A percentile compares a stretch with the other conserved stretches of the same genome.
Evolutionary conservation across 2,329 filamentous ascomycete genomes (phyloP).

Genomic region (Curvularia sp.): DNA sequence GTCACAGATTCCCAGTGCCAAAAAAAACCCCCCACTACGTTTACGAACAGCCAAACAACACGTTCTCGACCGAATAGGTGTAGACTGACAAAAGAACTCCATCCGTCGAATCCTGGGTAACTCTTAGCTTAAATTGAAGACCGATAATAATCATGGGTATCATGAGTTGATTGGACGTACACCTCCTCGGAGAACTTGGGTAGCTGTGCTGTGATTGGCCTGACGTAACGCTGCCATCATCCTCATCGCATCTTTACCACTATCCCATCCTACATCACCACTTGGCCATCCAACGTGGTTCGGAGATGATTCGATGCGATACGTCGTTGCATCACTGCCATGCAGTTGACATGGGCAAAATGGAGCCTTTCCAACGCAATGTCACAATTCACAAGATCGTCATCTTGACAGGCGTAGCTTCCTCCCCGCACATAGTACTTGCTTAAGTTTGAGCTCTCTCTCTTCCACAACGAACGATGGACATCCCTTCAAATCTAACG

Average conservation of each 20-base stretch:
- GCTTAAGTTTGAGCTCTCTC: conserved; percentile 15
- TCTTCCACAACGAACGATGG: conserved; percentile 16
- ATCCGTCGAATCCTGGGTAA: background rate
- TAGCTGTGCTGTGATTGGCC: background rate
- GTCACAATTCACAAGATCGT: background rate
- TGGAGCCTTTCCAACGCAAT: background rate
- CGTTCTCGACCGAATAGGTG: background rate
- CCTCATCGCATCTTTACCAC: background rate
- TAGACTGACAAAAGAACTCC: background rate
- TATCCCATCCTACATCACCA: background rate
- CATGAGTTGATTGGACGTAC: background rate
- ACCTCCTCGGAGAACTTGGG: background rate
- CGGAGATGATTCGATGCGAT: no score
- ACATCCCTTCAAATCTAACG: conserved; percentile 24
- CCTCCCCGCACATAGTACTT: background rate
- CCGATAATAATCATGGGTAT: background rate
- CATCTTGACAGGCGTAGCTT: background rate
- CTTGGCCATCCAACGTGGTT: background rate
- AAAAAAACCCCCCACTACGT: background rate
- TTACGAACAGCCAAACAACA: background rate
- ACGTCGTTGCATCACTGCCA: background rate
- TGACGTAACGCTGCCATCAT: conserved; percentile 3
- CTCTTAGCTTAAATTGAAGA: no score
- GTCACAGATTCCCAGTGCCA: background rate
- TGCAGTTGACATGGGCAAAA: background rate